Conservation (phyloP, 805 yeast species). For the Suhomyces prunicola region DNA sequence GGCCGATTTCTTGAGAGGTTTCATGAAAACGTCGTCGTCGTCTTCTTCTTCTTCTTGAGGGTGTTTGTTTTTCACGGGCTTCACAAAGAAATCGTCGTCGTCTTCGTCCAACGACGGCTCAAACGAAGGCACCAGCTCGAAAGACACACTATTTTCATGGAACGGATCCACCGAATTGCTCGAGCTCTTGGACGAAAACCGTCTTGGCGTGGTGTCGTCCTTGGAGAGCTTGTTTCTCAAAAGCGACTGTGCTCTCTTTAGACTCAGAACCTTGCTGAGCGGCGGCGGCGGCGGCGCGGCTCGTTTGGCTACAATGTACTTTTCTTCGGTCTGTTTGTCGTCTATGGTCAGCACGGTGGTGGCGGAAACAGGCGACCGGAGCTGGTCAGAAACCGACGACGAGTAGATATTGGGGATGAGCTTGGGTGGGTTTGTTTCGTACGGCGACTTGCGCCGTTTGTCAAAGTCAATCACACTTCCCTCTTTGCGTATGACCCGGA, state of each 20-base stretch:
- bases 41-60: no score
- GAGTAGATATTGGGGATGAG: constrained; percentile 33
- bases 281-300: constrained; percentile 77
- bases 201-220: background rate
- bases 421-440: constrained; percentile 43
- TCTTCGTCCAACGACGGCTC: constrained; percentile 4
- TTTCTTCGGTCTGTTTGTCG: constrained; percentile 1
- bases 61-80: constrained; percentile 13
- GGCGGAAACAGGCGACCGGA: constrained; percentile 34
- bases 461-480: constrained; percentile 78
- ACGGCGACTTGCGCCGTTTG: constrained; percentile 73
- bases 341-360: constrained; percentile 32
- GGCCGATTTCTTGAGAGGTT: constrained; percentile 4
- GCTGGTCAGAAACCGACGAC: constrained; percentile 29
- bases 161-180: constrained; percentile 45
- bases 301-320: constrained; percentile 61
- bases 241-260: constrained; percentile 8
- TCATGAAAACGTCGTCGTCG: constrained; percentile 16
- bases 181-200: constrained; percentile 1
- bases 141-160: constrained; percentile 67
- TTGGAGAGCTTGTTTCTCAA: constrained; percentile 1
- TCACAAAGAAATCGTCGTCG: constrained; percentile 17
- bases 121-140: constrained; percentile 63
- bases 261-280: constrained; percentile 13
- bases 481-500: constrained; percentile 65